Conservation (phyloP, 257 asterid genomes). For the Solanum commersonii region DNA sequence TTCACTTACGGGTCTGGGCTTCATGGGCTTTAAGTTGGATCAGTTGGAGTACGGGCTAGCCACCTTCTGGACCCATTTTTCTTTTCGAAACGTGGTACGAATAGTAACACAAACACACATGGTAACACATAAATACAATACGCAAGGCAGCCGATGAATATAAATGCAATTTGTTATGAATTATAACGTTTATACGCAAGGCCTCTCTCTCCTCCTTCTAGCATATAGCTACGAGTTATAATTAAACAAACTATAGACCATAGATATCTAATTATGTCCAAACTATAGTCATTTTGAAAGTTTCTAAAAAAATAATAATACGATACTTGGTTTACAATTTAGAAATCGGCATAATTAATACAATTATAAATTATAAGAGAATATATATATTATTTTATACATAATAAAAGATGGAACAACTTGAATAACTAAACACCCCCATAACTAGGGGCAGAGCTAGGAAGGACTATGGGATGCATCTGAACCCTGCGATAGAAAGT, state of each 20-base stretch:
- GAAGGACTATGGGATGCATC: neutral
- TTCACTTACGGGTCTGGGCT: neutral
- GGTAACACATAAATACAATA: too few species aligned
- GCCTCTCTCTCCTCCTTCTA: neutral
- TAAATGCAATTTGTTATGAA: too few species aligned
- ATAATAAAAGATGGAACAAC: neutral
- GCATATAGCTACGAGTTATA: fast-evolving
- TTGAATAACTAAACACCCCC: neutral
- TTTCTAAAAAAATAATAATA: too few species aligned
- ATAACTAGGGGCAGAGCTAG: neutral
- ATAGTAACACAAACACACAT: too few species aligned
- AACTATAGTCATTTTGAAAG: neutral
- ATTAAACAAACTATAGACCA: too few species aligned
- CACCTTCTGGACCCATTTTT: neutral
- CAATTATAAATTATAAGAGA: neutral
- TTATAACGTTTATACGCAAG: too few species aligned
- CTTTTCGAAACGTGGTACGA: too few species aligned
- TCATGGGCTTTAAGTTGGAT: neutral
- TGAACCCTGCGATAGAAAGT: neutral
- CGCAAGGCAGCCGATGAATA: too few species aligned
- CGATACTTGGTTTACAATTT: neutral
- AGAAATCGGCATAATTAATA: too few species aligned
- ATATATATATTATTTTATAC: too few species aligned
- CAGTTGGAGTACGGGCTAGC: neutral
- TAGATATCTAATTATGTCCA: neutral